Conservation (phyloP, 2,329 filamentous ascomycete genomes). For the Stagonosporopsis tanaceti region DNA sequence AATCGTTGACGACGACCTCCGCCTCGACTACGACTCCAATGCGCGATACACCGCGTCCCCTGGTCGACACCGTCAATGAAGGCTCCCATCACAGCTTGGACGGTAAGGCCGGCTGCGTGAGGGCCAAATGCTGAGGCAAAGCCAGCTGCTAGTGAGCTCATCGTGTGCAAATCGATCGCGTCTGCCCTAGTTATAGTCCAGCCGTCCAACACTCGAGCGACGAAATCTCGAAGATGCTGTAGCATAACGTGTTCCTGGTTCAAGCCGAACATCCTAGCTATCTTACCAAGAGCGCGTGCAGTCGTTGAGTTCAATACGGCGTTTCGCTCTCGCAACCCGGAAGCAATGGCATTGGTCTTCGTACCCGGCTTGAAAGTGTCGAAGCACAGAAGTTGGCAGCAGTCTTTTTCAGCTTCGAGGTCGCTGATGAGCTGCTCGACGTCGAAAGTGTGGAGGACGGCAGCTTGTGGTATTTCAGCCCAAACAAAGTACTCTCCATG, state of each 20-base stretch:
- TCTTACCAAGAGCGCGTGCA: neutral
- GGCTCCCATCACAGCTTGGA: constrained; percentile 4
- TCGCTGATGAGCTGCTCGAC: neutral
- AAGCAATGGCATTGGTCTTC: neutral
- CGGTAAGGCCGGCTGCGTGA: neutral
- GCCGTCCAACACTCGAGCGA: constrained; percentile 8
- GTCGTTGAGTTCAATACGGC: neutral
- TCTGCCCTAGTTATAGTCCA: neutral
- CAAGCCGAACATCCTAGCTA: constrained; percentile 10
- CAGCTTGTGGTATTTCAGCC: neutral
- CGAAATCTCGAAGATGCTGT: constrained; percentile 9
- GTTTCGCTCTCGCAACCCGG: constrained; percentile 1
- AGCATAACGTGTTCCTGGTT: neutral
- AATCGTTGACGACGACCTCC: constrained; percentile 3
- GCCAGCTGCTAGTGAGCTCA: neutral
- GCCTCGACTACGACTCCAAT: constrained; percentile 4
- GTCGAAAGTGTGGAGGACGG: neutral
- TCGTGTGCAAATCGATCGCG: neutral
- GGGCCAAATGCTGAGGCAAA: constrained; percentile 17
- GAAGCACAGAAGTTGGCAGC: neutral
- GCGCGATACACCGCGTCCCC: neutral
- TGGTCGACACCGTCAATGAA: constrained; percentile 13
- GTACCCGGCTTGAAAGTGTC: neutral
- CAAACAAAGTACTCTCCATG: constrained; percentile 1
- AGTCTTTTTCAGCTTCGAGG: constrained; percentile 1